Conservation (phyloP, 176 grass and related monocot genomes). For the Melocanna baccifera region DNA sequence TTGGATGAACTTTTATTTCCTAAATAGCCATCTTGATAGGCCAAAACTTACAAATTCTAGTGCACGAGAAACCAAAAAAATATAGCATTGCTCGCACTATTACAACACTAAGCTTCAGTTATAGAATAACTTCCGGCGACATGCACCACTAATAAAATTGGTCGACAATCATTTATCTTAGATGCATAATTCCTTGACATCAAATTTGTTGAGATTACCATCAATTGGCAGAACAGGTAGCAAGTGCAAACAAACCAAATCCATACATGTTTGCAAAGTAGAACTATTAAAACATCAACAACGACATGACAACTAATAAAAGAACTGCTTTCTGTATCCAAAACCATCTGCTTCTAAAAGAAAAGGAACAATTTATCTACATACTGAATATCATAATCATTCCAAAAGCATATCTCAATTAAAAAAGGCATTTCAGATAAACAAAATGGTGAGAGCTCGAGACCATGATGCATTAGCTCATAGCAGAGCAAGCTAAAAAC, state of each 20-base stretch:
- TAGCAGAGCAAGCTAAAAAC: no score
- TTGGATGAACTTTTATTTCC: slow-evolving; percentile 6
- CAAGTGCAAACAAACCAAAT: not conserved
- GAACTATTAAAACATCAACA: not conserved
- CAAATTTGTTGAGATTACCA: not conserved
- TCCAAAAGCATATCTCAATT: not conserved
- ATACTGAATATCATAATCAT: slow-evolving; percentile 4
- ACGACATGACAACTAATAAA: slow-evolving; percentile 1
- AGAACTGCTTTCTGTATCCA: slow-evolving; percentile 1
- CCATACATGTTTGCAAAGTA: not conserved
- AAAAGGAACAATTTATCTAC: not conserved
- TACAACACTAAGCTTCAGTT: not conserved
- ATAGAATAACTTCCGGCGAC: not conserved
- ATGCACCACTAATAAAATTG: slow-evolving; percentile 11
- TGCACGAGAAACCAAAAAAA: slow-evolving; percentile 4
- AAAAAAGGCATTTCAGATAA: no score
- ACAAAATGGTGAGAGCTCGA: no score
- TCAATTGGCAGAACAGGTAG: not conserved
- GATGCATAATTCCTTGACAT: not conserved
- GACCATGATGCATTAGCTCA: no score
- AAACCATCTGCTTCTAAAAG: not conserved
- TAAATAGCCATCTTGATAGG: not conserved
- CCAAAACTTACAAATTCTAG: not conserved
- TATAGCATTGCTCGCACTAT: not conserved
- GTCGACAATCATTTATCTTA: not conserved